Base-by-base conservation (phyloP, 1,284 basidiomycete species). In the Sanghuangporus baumii region DNA sequence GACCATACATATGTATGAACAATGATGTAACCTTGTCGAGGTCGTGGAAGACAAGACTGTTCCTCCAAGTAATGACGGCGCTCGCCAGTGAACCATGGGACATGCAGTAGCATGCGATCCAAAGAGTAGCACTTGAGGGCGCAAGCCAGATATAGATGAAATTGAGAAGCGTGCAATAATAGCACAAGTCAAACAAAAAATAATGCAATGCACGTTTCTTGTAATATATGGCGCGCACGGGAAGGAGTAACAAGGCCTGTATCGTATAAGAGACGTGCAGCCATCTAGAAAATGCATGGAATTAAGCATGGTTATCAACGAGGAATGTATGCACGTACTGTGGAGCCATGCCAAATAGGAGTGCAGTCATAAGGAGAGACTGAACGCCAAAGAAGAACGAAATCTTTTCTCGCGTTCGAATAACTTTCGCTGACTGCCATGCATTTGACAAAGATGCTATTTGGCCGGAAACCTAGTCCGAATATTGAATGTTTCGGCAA, bases 31-130 rank as follows among this genome's bases (percentile, higher is more conserved):
- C 91, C 73, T 96, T 96, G 73, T 98, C 95, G 61, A 86, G 82
- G 69, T 95, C 94, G 72, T 97, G 95, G 76, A 97, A 97, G 6
- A 97, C 95, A n/a, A 96, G 83, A 71, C 88, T 94, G 71, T 98
- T 98, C 65, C 96, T 82, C 95, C 95, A 98, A 2, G 96, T 97
- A 68, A 96, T 93, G 52, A 98, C 93, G 0, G 94, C 93, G 66
- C 91, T 94, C 0, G 93, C 96, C 40, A 98, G 82, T 0, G 92
- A 87, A 0, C 95, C 94, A 72, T 95, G 86, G 0, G 92, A 92
- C 36, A 96, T 80, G 67, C 90, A 91, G 71, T 96, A 96, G 70
- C 91, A 93, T 23, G 92, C 90, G 60, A 93, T 83, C 73, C 94
- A 95, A 16, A 96, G 79, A 0, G 82, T 78, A 3, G 87, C 79